Evolutionary conservation across 2,329 filamentous ascomycete genomes (phyloP).

Genomic region (Aspergillus ochraceus): DNA sequence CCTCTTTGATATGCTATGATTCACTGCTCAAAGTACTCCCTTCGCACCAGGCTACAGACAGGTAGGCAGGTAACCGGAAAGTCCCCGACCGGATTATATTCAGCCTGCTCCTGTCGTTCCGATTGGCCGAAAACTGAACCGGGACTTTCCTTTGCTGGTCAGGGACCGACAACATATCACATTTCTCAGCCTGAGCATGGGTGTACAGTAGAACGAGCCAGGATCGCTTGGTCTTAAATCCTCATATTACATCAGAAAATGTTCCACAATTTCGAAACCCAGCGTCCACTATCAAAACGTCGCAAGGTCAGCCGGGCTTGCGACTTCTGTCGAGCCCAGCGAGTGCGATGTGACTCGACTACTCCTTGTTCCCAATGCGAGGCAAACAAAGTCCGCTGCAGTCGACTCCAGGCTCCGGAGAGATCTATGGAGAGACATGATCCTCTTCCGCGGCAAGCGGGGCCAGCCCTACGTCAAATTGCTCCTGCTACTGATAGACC

Average conservation of each 20-base stretch:
- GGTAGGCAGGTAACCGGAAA: too few species aligned
- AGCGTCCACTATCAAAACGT: conserved; percentile 6
- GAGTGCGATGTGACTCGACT: conserved; percentile 20
- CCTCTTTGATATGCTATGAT: too few species aligned
- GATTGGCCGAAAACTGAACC: too few species aligned
- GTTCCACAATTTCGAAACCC: neutral
- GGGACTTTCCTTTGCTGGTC: too few species aligned
- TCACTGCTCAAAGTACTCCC: too few species aligned
- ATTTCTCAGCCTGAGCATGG: too few species aligned
- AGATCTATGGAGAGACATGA: neutral
- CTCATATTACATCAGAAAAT: neutral
- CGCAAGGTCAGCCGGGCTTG: conserved; percentile 20
- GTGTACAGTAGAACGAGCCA: neutral
- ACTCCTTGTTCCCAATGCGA: conserved; percentile 22
- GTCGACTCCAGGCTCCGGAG: conserved; percentile 1
- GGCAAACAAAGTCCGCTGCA: conserved; percentile 13
- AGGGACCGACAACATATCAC: too few species aligned
- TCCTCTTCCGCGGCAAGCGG: neutral
- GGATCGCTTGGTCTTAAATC: neutral
- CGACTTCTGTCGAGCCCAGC: conserved; percentile 22
- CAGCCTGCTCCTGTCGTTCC: too few species aligned
- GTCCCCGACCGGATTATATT: too few species aligned
- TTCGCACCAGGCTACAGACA: too few species aligned
- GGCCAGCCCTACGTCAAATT: neutral
- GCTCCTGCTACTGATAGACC: neutral